A percentile compares a stretch with the other conserved stretches of the same genome.
These are phyloP conservation scores for Agaricus sinodeliciosus DNA, from an alignment of 768 basidiomycete species.

Conservation along the genomic window DNA sequence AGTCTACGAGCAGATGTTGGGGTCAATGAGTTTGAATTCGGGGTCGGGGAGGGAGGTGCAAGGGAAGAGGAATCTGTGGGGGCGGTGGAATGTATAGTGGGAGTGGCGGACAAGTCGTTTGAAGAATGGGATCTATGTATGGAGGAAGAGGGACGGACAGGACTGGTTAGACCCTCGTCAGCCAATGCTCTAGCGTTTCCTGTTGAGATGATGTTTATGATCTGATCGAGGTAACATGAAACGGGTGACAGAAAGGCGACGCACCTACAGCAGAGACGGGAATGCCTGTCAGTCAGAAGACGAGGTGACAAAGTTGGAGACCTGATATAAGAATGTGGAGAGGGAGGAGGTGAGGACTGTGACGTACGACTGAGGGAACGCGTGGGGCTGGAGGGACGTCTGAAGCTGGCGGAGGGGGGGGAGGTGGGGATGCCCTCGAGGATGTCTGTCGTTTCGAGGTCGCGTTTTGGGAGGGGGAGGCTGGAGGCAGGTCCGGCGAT, in stretches of 20 bases:
- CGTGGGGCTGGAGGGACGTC: constrained; percentile 65
- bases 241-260: constrained; percentile 16
- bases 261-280: constrained; percentile 73
- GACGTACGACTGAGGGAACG: constrained; percentile 74
- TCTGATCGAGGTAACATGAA: constrained; percentile 10
- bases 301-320: not conserved
- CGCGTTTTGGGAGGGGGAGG: constrained; percentile 62
- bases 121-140: constrained; percentile 15
- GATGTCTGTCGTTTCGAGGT: constrained; percentile 39
- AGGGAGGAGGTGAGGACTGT: constrained; percentile 9
- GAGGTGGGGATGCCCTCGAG: constrained; percentile 67
- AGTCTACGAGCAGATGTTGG: constrained; percentile 40
- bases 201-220: constrained; percentile 25
- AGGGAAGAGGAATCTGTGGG: constrained; percentile 16
- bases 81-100: constrained; percentile 1
- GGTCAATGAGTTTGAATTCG: constrained; percentile 29
- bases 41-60: constrained; percentile 31
- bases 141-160: constrained; percentile 21
- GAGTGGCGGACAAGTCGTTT: not conserved
- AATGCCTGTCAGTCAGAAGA: constrained; percentile 42
- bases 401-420: constrained; percentile 31
- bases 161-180: constrained; percentile 52
- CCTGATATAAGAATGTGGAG: constrained; percentile 10
- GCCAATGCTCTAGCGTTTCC: constrained; percentile 82
- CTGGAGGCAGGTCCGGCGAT: constrained; percentile 74